A percentile compares a stretch with the other conserved stretches of the same genome.
Conservation (phyloP, 495 filamentous ascomycete species). For the Monascus purpureus region DNA sequence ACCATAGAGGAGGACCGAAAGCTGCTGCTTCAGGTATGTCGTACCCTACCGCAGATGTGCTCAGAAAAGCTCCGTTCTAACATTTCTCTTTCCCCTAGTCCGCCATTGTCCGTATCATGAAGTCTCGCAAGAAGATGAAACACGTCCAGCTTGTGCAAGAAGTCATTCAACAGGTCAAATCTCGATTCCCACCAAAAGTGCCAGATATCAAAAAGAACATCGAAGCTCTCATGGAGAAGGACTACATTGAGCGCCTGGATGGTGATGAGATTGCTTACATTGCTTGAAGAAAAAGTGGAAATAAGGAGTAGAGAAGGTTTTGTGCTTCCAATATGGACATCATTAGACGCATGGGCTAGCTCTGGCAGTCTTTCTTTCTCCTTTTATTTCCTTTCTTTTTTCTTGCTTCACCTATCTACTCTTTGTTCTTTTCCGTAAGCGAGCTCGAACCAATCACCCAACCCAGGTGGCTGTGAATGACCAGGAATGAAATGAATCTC, state of each 20-base stretch:
- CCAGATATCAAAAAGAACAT: slow-evolving; percentile 99
- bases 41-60: slow-evolving; percentile 1
- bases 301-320: too few species aligned
- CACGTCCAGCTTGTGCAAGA: slow-evolving; percentile 86
- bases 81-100: slow-evolving; percentile 41
- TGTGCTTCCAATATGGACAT: too few species aligned
- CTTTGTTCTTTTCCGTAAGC: too few species aligned
- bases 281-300: too few species aligned
- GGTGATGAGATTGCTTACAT: slow-evolving; percentile 90
- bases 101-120: slow-evolving; percentile 98
- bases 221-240: slow-evolving; percentile 96
- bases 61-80: slow-evolving; percentile 11
- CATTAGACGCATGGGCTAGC: too few species aligned
- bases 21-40: slow-evolving; percentile 83
- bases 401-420: too few species aligned
- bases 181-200: slow-evolving; percentile 87
- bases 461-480: too few species aligned
- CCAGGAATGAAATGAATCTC: too few species aligned
- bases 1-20: slow-evolving; percentile 98
- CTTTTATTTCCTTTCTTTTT: too few species aligned
- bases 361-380: too few species aligned
- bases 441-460: too few species aligned
- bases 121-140: slow-evolving; percentile 97
- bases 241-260: slow-evolving; percentile 91
- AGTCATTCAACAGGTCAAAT: slow-evolving; percentile 85